Evolutionary conservation across 495 filamentous ascomycete species (phyloP), one percentile per base, ranked within the genome.

Genomic region (Penicillium manginii): DNA sequence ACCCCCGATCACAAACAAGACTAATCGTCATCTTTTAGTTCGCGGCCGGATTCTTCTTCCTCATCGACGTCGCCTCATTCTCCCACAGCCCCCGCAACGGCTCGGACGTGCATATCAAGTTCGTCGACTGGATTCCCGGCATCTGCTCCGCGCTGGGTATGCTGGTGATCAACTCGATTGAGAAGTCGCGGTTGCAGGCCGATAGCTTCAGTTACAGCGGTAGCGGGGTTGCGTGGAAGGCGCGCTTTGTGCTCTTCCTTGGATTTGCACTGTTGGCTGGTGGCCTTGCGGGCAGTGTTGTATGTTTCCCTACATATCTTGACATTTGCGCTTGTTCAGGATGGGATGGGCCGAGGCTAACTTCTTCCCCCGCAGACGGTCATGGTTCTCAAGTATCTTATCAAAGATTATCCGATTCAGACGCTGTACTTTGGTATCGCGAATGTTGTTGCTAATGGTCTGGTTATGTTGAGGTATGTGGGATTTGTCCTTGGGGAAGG

Each of bases 151-250:
- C 86, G 50, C 83, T 98, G 19, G 96, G 96, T 47, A 98, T 98
- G 96, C 88, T 98, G 8, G 92, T 98, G 58, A 98, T 99, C 84
- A 99, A 98, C 81, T 91, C 86, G 55, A 96, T 99, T 63, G 96
- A 99, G 72, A 98, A 98, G 81, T 83, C 87, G 12, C 82, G 92
- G 18, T 78, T 99, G 65, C 88, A 86, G 57, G 89, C 88, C 43
- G 94, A 98, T 73, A 88, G 81, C 63, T 98, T 90, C 75, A 88
- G 84, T 64, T 97, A 98, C 71, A 87, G 83, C 31, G 93, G 96
- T 1, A 84, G 78, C 33, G 90, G 91, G 2, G 93, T 97, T 37
- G 91, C 93, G 12, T 97, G 94, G 94, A 97, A 97, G 78, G 96
- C 96, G 43, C 82, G 91, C 57, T 86, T 98, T 68, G 92, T 99